Percentiles rank a stretch among this genome's conserved stretches.
These are phyloP conservation scores for Nyssa sinensis DNA, from an alignment of 148 eudicot species.

Conservation along the genomic window DNA sequence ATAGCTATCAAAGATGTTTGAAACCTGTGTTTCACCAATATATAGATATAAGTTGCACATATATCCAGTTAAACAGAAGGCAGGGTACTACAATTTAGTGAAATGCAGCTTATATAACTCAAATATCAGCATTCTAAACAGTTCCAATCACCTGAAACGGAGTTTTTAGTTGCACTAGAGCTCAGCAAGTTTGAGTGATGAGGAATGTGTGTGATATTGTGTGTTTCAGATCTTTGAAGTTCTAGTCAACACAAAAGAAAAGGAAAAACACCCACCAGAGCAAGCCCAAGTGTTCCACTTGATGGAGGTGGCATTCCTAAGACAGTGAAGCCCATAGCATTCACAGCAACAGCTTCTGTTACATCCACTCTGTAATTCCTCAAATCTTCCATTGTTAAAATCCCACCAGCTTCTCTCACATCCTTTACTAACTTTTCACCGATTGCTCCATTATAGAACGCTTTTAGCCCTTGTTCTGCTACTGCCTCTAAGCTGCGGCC, in stretches of 20 bases:
- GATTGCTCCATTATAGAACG: constrained; percentile 64
- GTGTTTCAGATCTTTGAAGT: too few relatives aligned
- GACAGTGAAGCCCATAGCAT: constrained; percentile 66
- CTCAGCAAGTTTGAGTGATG: too few relatives aligned
- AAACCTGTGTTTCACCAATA: constrained; percentile 46
- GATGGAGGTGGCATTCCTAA: constrained; percentile 97
- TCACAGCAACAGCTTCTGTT: constrained; percentile 52
- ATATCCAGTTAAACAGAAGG: not conserved
- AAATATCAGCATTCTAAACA: not conserved
- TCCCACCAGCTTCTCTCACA: constrained; percentile 77
- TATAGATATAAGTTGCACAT: not conserved
- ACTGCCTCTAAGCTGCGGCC: constrained; percentile 56
- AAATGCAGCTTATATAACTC: not conserved
- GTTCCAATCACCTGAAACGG: not conserved
- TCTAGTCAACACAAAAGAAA: not conserved
- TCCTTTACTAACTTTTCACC: constrained; percentile 73
- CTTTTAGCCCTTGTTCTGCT: constrained; percentile 68
- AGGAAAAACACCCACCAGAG: constrained; percentile 54
- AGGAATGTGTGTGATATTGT: too few relatives aligned
- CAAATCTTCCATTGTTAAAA: constrained; percentile 84
- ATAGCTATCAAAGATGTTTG: constrained; percentile 68
- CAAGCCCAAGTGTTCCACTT: constrained; percentile 79
- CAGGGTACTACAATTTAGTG: not conserved
- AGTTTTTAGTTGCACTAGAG: too few relatives aligned
- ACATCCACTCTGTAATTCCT: constrained; percentile 57